Evolutionary conservation across 23 red algal genomes (phyloP).

Genomic region (Gracilariopsis chorda): DNA sequence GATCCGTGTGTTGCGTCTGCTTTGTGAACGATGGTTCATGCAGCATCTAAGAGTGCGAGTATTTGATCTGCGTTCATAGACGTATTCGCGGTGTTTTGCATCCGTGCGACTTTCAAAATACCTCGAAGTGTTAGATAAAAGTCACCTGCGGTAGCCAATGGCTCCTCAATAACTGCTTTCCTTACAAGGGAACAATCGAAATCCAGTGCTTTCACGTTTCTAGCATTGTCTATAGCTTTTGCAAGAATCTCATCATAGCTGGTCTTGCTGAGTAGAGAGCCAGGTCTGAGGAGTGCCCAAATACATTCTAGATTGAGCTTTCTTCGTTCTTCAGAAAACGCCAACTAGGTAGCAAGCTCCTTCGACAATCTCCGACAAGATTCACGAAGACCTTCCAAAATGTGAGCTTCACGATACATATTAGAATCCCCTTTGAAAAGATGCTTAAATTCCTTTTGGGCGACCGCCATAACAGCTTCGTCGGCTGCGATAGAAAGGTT

Average conservation of each 20-base stretch:
- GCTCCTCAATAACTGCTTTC: constrained; percentile 70
- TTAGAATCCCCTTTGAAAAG: constrained; percentile 76
- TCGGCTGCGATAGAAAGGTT: constrained; percentile 59
- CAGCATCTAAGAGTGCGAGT: constrained; percentile 32
- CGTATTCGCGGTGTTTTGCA: not conserved
- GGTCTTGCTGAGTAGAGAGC: constrained; percentile 54
- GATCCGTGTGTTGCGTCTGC: not conserved
- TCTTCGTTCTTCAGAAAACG: constrained; percentile 66
- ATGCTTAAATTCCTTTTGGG: constrained; percentile 80
- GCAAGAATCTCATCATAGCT: constrained; percentile 78
- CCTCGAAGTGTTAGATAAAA: constrained; percentile 62
- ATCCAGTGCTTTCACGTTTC: constrained; percentile 58
- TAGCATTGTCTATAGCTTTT: constrained; percentile 74
- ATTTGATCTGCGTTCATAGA: constrained; percentile 44
- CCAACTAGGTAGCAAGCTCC: constrained; percentile 83
- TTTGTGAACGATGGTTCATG: constrained; percentile 31
- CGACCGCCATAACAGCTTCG: constrained; percentile 78
- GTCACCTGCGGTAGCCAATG: constrained; percentile 68
- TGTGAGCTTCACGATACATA: constrained; percentile 77
- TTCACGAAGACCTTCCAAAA: constrained; percentile 71
- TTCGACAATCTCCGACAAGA: constrained; percentile 58
- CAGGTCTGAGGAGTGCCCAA: constrained; percentile 48
- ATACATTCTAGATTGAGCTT: constrained; percentile 65
- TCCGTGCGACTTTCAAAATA: constrained; percentile 59
- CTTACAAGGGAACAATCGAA: constrained; percentile 73